Conservation (phyloP, 2,329 filamentous ascomycete species). For the Cadophora sp. region DNA sequence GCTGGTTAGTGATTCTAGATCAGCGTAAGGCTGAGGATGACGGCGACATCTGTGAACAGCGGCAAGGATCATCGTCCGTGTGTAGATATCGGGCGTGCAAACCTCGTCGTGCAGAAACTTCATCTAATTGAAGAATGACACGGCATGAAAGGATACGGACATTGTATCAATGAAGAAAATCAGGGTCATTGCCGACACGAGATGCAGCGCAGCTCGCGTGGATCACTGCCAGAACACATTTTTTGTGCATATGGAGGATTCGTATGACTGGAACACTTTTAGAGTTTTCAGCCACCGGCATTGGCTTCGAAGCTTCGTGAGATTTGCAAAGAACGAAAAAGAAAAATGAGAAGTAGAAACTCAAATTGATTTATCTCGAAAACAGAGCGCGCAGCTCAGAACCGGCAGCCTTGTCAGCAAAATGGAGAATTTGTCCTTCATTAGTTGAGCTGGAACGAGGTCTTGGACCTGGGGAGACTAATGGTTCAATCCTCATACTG, state of each 20-base stretch:
- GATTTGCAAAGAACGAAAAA: not conserved
- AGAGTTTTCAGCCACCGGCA: not conserved
- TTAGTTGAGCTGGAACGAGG: not conserved
- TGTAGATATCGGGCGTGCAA: not conserved
- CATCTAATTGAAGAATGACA: not conserved
- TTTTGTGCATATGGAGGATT: constrained; percentile 1
- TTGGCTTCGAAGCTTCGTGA: not conserved
- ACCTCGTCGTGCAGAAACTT: not conserved
- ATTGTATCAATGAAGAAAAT: not conserved
- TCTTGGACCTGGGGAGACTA: not conserved
- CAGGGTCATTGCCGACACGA: not conserved
- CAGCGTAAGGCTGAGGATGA: not conserved
- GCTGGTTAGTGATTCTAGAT: not conserved
- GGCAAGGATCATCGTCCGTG: not conserved
- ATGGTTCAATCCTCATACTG: not conserved
- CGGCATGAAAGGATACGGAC: not conserved
- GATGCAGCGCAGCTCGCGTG: not conserved
- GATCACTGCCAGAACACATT: constrained; percentile 1
- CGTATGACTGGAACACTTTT: not conserved
- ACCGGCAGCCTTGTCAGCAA: not conserved
- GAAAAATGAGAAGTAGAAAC: not conserved
- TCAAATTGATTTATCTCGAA: not conserved
- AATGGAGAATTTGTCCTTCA: not conserved
- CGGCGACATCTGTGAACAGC: not conserved
- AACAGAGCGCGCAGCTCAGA: not conserved